Percentiles rank a stretch among this genome's conserved stretches.
Conservation (phyloP, 345 rosid species). For the Schrenkiella parvula region DNA sequence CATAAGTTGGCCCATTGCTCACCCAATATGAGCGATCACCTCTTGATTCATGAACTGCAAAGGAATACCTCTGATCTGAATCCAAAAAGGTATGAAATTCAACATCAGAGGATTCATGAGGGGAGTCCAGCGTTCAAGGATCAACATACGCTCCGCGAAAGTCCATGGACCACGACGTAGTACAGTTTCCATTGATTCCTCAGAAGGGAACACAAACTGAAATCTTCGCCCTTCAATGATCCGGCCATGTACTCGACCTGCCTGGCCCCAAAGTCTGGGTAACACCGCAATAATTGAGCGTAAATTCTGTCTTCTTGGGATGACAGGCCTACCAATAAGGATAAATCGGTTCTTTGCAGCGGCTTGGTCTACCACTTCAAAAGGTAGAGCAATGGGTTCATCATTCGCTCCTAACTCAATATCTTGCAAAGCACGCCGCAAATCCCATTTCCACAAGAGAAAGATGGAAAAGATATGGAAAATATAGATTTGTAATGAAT, state of each 20-base stretch:
- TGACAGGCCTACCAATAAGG: no score
- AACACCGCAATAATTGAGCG: no score
- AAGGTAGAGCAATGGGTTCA: no score
- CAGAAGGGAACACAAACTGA: background rate
- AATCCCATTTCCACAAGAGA: no score
- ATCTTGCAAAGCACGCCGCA: no score
- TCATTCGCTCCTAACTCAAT: no score
- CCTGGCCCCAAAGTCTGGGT: background rate
- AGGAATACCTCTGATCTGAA: background rate
- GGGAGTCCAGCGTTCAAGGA: background rate
- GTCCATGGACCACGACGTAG: background rate
- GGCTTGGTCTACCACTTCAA: no score
- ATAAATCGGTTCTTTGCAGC: no score
- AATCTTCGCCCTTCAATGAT: background rate
- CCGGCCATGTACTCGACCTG: background rate
- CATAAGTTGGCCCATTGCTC: background rate
- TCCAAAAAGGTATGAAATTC: background rate
- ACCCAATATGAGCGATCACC: background rate
- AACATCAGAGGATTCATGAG: background rate
- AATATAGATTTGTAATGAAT: no score
- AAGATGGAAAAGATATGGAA: no score
- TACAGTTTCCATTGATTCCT: background rate
- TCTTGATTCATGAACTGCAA: background rate
- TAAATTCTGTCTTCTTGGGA: no score
- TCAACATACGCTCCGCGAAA: background rate